A percentile compares a stretch with the other conserved stretches of the same genome.
Conservation (phyloP, 2,329 filamentous ascomycete species). For the Xylaria arbuscula region DNA sequence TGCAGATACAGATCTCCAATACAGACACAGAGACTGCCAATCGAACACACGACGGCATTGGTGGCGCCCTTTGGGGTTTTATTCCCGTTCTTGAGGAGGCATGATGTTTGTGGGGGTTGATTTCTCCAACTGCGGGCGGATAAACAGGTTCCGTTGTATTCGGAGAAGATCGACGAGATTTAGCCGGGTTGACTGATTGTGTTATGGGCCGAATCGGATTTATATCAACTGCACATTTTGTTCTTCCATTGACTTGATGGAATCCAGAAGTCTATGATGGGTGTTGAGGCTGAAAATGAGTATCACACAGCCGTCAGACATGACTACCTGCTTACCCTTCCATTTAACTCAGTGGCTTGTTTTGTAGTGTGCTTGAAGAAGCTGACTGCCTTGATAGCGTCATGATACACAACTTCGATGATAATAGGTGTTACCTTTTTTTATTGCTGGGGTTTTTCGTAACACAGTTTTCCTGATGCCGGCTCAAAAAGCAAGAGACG, state of each 20-base stretch:
- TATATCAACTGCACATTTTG: neutral
- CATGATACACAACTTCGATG: neutral
- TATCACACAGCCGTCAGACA: neutral
- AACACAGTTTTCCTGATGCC: neutral
- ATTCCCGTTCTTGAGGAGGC: conserved; percentile 14
- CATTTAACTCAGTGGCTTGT: neutral
- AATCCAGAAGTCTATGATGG: neutral
- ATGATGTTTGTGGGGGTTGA: conserved; percentile 5
- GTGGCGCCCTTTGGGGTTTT: conserved; percentile 21
- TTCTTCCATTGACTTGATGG: neutral
- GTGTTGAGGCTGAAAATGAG: neutral
- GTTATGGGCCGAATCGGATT: conserved; percentile 11
- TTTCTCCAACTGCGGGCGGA: conserved; percentile 11
- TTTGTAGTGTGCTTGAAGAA: neutral
- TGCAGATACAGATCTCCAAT: neutral
- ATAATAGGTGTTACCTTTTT: neutral
- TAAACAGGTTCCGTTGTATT: conserved; percentile 23
- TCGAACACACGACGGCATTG: neutral
- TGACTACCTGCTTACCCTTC: too few species aligned
- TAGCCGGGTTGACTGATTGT: conserved; percentile 28
- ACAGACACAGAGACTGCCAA: conserved; percentile 7
- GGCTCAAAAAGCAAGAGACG: neutral
- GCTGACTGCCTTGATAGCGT: neutral
- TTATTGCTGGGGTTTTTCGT: neutral
- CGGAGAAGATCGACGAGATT: conserved; percentile 24